phyloP scores from a whole-genome alignment of 2,329 filamentous ascomycete genomes.

The Cercospora zeae-maydis region DNA sequence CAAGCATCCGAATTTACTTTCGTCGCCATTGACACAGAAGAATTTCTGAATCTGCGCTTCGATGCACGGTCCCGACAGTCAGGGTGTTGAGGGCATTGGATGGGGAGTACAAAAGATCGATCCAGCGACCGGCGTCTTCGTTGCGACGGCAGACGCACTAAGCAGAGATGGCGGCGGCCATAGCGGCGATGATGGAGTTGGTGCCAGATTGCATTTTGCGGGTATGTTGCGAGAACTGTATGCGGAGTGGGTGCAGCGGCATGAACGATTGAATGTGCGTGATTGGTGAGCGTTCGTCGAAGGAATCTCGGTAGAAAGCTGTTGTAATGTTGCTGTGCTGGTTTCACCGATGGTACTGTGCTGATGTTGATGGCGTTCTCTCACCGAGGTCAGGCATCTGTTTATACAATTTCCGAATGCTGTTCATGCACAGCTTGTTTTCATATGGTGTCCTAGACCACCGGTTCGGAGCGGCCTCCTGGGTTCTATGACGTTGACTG shows the following conservation, averaged over 20 bases:
- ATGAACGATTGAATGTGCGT: not conserved
- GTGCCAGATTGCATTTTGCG: not conserved
- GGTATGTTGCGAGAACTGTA: not conserved
- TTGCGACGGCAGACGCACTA: not conserved
- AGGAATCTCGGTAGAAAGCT: not conserved
- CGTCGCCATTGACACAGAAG: not conserved
- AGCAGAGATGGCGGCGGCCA: not conserved
- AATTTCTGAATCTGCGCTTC: not conserved
- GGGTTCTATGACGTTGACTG: not conserved
- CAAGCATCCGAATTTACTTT: not conserved
- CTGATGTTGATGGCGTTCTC: not conserved
- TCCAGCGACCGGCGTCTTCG: not conserved
- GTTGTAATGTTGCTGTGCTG: not conserved
- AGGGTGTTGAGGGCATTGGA: not conserved
- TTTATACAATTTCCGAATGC: not conserved
- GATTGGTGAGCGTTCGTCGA: not conserved
- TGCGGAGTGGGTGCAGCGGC: not conserved
- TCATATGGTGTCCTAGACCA: too few relatives aligned
- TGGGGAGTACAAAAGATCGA: not conserved
- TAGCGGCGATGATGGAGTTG: not conserved
- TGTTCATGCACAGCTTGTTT: not conserved
- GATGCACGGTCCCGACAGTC: not conserved
- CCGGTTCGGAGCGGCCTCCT: not conserved
- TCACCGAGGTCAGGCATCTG: not conserved
- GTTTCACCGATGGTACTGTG: not conserved